Conservation (phyloP, 352 stramenopile species). For the Globisporangium nagaii region DNA sequence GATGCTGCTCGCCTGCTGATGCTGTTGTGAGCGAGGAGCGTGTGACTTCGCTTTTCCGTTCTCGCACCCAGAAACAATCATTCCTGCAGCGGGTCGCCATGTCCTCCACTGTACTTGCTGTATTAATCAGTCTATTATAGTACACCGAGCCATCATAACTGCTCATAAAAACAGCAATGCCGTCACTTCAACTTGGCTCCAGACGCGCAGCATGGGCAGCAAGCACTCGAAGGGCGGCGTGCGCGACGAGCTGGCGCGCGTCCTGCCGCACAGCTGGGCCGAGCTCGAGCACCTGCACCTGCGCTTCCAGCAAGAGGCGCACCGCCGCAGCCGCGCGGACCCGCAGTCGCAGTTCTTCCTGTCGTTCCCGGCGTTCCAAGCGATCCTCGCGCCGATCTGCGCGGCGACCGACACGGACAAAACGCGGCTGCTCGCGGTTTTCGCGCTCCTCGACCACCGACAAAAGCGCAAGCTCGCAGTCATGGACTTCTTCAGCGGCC, state of each 20-base stretch:
- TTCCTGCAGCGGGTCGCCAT: too few relatives aligned
- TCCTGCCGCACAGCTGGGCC: slow-evolving; percentile 45
- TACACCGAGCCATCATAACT: too few relatives aligned
- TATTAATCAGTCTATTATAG: too few relatives aligned
- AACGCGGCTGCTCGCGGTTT: slow-evolving; percentile 36
- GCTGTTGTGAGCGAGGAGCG: neutral
- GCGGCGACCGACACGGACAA: slow-evolving; percentile 24
- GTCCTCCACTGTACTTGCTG: too few relatives aligned
- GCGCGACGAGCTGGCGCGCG: slow-evolving; percentile 24
- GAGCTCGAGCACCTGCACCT: slow-evolving; percentile 51
- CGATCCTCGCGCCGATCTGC: slow-evolving; percentile 31
- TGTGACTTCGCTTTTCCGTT: neutral
- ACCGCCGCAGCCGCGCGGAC: slow-evolving; percentile 22
- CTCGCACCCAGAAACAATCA: neutral
- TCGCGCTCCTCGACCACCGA: slow-evolving; percentile 28
- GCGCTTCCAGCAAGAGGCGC: slow-evolving; percentile 56
- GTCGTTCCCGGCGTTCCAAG: slow-evolving; percentile 38
- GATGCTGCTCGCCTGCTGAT: neutral
- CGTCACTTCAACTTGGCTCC: too few relatives aligned
- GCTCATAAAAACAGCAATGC: too few relatives aligned
- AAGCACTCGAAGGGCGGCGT: slow-evolving; percentile 43
- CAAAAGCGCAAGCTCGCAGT: slow-evolving; percentile 21
- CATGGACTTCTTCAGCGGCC: slow-evolving; percentile 58
- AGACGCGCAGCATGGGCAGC: slow-evolving; percentile 57
- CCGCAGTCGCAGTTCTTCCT: slow-evolving; percentile 48